These are phyloP conservation scores for Beauveria sp. DNA, from an alignment of 2,329 filamentous ascomycete genomes.

Conservation along the genomic window DNA sequence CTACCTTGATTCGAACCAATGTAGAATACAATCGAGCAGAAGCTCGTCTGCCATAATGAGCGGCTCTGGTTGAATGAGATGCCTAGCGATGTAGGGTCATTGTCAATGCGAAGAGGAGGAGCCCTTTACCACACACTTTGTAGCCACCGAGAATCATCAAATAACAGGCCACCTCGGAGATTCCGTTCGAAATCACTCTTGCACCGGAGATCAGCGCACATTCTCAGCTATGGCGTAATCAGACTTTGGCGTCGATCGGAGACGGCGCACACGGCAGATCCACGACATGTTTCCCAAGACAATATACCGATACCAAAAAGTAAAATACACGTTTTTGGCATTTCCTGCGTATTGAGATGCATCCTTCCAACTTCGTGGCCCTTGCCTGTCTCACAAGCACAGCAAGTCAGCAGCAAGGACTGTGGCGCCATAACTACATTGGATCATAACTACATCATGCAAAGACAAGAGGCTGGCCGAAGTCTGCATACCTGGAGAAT, in stretches of 20 bases:
- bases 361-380: no score
- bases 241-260: neutral
- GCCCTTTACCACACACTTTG: neutral
- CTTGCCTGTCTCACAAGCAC: neutral
- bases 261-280: neutral
- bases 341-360: neutral
- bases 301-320: no score
- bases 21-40: no score
- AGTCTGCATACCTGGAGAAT: neutral
- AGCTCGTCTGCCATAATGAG: no score
- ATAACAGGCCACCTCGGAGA: no score
- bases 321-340: neutral
- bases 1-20: no score
- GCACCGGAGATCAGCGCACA: neutral
- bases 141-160: neutral
- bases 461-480: neutral
- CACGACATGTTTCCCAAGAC: neutral
- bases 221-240: neutral
- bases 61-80: rapidly evolving
- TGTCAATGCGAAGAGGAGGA: neutral
- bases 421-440: neutral
- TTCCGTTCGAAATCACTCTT: neutral
- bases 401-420: neutral
- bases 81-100: neutral
- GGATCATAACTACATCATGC: neutral